These are phyloP conservation scores for Zygosaccharomyces pseudobailii DNA, from an alignment of 1,139 yeast species.

Conservation along the genomic window DNA sequence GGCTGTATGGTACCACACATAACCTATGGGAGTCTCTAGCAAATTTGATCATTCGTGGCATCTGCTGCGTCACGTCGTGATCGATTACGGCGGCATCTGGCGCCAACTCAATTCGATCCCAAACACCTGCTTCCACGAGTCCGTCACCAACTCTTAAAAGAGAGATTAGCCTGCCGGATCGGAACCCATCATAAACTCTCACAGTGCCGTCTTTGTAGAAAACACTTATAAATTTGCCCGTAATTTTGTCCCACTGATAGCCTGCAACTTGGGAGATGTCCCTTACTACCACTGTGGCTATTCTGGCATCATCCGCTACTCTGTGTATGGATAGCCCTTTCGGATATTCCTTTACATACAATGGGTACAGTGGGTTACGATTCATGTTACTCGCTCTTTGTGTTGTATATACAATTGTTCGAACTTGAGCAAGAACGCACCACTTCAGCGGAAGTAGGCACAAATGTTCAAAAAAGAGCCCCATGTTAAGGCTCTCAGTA, in stretches of 20 bases:
- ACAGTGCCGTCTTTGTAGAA: conserved; percentile 26
- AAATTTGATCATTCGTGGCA: conserved; percentile 22
- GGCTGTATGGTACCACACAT: conserved; percentile 13
- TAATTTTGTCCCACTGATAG: conserved; percentile 24
- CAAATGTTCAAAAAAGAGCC: conserved; percentile 63
- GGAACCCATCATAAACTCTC: conserved; percentile 23
- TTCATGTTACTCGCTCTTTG: not conserved
- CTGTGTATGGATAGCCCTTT: conserved; percentile 18
- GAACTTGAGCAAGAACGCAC: not conserved
- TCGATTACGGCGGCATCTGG: conserved; percentile 8
- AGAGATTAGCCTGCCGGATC: conserved; percentile 25
- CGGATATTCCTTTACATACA: conserved; percentile 9
- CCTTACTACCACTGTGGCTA: conserved; percentile 22
- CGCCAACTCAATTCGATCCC: conserved; percentile 18
- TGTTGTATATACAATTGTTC: not conserved
- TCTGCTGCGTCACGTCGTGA: conserved; percentile 13
- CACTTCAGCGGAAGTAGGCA: not conserved
- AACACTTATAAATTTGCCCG: conserved; percentile 23
- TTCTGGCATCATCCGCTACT: conserved; percentile 16
- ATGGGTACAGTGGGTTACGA: conserved; percentile 14
- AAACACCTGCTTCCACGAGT: conserved; percentile 14
- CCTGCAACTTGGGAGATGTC: conserved; percentile 18
- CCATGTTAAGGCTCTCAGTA: conserved; percentile 66
- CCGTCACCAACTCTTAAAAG: conserved; percentile 15
- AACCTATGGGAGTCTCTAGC: conserved; percentile 18